Evolutionary conservation across 345 rosid genomes (phyloP), one percentile per base, ranked within the genome.

Genomic region (Acer negundo): DNA sequence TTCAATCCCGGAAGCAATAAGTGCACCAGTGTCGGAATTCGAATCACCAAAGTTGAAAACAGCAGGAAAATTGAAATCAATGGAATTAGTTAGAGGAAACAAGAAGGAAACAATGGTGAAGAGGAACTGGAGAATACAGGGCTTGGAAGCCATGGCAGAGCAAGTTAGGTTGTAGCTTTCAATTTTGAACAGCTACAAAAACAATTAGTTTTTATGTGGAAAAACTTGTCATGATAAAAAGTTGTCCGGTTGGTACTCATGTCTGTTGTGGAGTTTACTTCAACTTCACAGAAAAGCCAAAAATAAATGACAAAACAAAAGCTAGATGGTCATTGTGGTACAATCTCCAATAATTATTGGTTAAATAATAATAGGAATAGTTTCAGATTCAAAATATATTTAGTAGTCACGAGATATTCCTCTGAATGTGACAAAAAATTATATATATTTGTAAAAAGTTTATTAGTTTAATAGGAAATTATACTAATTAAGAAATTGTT

Each of bases 21-120:
- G 94, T 63, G 86, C 87, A 24, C 98, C 98, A 0, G 99, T 88
- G 66, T 96, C 99, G 2, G 98, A 94, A 80, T 96, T 96, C 0
- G 99, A 96, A 62, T 95, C 98, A 8, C 97, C 99, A 70, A 95
- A 92, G 92, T 95, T 93, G 86, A 92, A 91, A 76, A 91, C 82
- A 69, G 91, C 78, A 2, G 96, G 97, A 73, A 83, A 87, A 46
- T 89, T 84, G 81, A 89, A 89, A 24, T 79, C 84, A 17, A 86
- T 65, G 49, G 95, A 88, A 69, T 49, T 69, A 68, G 85, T 77
- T 11, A 79, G 62, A 19, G 87, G 85, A 7, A 87, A 77, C 79
- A 79, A 81, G 75, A 85, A 51, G 70, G 73, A 82, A 63, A 84
- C 0, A 28, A 84, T 70, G 38, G 77, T 24, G 65, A 28, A 28